These are phyloP conservation scores for Xylaria telfairii DNA, from an alignment of 495 filamentous ascomycete species.

Conservation along the genomic window DNA sequence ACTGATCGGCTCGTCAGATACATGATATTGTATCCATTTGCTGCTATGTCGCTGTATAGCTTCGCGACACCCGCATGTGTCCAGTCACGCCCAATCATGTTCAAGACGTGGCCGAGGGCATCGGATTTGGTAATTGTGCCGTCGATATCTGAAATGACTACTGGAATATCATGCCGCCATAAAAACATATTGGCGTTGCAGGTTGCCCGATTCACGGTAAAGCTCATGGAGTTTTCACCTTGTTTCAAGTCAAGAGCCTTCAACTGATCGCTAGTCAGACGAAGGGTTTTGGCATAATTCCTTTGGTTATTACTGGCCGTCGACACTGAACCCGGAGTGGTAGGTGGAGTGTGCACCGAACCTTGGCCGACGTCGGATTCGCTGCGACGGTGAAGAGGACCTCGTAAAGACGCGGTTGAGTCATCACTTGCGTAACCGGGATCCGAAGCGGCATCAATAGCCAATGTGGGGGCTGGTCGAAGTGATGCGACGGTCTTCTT, in stretches of 20 bases:
- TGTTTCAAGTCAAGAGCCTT: slow-evolving; percentile 83
- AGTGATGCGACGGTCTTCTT: slow-evolving; percentile 54
- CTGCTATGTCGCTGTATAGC: slow-evolving; percentile 92
- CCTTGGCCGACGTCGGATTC: slow-evolving; percentile 73
- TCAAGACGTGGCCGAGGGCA: slow-evolving; percentile 94
- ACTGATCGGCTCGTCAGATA: slow-evolving; percentile 95
- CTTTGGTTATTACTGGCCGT: slow-evolving; percentile 69
- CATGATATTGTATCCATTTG: slow-evolving; percentile 98
- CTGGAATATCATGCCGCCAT: slow-evolving; percentile 86
- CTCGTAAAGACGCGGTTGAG: slow-evolving; percentile 40
- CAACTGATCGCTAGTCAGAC: slow-evolving; percentile 95
- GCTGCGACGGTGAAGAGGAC: slow-evolving; percentile 54
- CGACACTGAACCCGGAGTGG: slow-evolving; percentile 68
- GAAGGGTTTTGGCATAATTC: slow-evolving; percentile 95
- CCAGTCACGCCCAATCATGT: slow-evolving; percentile 98
- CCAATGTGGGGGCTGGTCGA: slow-evolving; percentile 54
- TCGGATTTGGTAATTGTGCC: slow-evolving; percentile 99
- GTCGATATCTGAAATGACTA: slow-evolving; percentile 98
- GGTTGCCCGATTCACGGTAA: slow-evolving; percentile 92
- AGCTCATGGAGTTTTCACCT: slow-evolving; percentile 90
- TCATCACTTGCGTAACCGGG: slow-evolving; percentile 91
- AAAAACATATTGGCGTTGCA: slow-evolving; percentile 92
- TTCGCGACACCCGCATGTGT: slow-evolving; percentile 97
- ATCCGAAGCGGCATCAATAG: slow-evolving; percentile 83
- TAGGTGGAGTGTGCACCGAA: slow-evolving; percentile 75